Evolutionary conservation across 306 rosid genomes (phyloP).

Genomic region (cucumber (Cucumis sativus)): Cucumber_9930_V3 NC_026659.2:27505001-27505500

Average conservation of each 20-base stretch:
- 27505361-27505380: background rate
- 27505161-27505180: conserved; percentile 1
- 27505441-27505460: background rate
- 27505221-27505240: conserved; percentile 1
- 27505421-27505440: background rate
- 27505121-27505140: conserved; percentile 15
- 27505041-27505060: background rate
- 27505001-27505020: background rate
- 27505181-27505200: background rate
- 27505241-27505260: conserved; percentile 7
- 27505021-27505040: background rate
- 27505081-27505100: background rate
- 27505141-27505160: conserved; percentile 16
- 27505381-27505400: background rate
- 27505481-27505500: background rate
- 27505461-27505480: background rate
- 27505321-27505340: background rate
- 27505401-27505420: background rate
- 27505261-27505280: conserved; percentile 39
- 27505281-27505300: conserved; percentile 32
- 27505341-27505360: background rate
- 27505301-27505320: conserved; percentile 20
- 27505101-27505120: conserved; percentile 17
- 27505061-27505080: background rate
- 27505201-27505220: background rate